Conservation (phyloP, 2,329 filamentous ascomycete species). For the Ophiostoma montium region DNA sequence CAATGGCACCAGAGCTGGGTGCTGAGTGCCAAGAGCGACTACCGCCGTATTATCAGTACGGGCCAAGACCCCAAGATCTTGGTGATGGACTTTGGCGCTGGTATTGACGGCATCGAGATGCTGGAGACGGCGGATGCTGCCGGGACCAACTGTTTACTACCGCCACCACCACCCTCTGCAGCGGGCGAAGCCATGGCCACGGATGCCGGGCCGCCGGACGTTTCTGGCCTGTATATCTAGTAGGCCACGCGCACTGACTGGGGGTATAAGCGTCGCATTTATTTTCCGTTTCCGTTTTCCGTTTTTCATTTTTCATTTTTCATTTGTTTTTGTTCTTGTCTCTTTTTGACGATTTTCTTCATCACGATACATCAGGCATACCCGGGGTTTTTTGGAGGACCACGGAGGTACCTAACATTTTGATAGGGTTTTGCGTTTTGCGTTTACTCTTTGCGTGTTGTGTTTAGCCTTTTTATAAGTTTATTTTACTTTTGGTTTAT, state of each 20-base stretch:
- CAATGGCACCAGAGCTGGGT: constrained; percentile 97
- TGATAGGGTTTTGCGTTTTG: no score
- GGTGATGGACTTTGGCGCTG: constrained; percentile 78
- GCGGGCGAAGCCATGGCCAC: not conserved
- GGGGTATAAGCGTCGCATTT: no score
- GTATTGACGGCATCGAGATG: constrained; percentile 41
- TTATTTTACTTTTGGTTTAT: no score
- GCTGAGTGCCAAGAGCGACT: constrained; percentile 88
- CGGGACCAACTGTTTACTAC: not conserved
- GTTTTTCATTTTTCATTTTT: not conserved
- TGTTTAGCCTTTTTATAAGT: no score
- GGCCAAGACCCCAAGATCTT: constrained; percentile 87
- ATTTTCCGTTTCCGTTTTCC: no score
- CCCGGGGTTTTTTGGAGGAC: not conserved
- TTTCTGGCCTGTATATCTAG: not conserved
- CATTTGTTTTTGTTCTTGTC: not conserved
- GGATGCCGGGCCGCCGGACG: not conserved
- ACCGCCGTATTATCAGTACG: constrained; percentile 83
- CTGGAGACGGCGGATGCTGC: constrained; percentile 27
- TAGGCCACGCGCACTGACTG: not conserved
- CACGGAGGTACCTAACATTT: no score
- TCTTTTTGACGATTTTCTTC: not conserved
- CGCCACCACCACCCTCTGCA: not conserved
- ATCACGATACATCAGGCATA: not conserved
- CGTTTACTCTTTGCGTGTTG: no score